Conservation (phyloP, 1,139 yeast genomes). For the Candida frijolesensis region DNA sequence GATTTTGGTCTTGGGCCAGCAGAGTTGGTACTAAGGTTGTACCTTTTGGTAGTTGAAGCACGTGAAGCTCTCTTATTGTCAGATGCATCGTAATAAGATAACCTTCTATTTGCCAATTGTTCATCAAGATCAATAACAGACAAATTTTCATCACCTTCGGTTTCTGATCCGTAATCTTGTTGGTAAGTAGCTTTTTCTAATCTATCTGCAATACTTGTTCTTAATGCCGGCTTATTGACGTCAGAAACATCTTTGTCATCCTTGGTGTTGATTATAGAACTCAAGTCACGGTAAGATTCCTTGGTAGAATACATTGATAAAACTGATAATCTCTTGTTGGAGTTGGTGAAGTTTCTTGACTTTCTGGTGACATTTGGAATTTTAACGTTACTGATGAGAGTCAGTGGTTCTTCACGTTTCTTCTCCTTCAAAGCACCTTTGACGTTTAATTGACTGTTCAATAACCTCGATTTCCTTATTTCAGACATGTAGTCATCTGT, state of each 20-base stretch:
- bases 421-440: slow-evolving; percentile 26
- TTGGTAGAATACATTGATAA: slow-evolving; percentile 70
- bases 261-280: slow-evolving; percentile 47
- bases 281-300: slow-evolving; percentile 63
- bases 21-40: slow-evolving; percentile 15
- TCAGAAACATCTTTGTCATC: slow-evolving; percentile 28
- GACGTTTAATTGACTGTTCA: slow-evolving; percentile 46
- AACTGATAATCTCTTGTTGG: slow-evolving; percentile 69
- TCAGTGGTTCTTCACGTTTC: slow-evolving; percentile 23
- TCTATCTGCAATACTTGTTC: slow-evolving; percentile 49
- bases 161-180: slow-evolving; percentile 29
- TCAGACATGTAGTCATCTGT: slow-evolving; percentile 49
- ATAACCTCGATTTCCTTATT: slow-evolving; percentile 44
- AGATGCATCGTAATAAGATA: slow-evolving; percentile 35
- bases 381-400: slow-evolving; percentile 58
- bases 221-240: slow-evolving; percentile 33
- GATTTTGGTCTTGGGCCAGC: slow-evolving; percentile 32
- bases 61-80: slow-evolving; percentile 25
- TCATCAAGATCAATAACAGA: slow-evolving; percentile 48
- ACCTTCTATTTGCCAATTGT: slow-evolving; percentile 42
- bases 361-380: slow-evolving; percentile 73
- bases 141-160: slow-evolving; percentile 38
- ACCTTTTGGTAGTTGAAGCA: slow-evolving; percentile 24
- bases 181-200: slow-evolving; percentile 41
- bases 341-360: slow-evolving; percentile 61